Conservation (phyloP, 2,329 filamentous ascomycete genomes). For the Neopestalotiopsis rosae region DNA sequence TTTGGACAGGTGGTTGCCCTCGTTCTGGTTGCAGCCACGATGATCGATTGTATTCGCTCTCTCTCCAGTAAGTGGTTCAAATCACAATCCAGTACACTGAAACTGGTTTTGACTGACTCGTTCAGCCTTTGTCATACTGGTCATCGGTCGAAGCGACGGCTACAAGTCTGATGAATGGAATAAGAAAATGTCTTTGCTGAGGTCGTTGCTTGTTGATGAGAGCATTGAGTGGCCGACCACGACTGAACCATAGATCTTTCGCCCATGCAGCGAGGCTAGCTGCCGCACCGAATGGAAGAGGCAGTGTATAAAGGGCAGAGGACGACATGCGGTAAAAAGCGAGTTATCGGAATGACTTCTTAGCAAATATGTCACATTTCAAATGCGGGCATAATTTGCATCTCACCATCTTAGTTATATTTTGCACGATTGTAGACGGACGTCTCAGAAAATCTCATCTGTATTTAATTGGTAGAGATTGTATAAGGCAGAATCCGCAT, state of each 20-base stretch:
- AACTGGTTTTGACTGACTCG: background rate
- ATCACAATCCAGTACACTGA: background rate
- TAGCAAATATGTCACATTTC: no score
- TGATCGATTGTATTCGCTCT: background rate
- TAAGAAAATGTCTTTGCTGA: background rate
- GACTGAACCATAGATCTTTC: background rate
- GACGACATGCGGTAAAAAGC: no score
- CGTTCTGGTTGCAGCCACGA: background rate
- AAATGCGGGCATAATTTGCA: no score
- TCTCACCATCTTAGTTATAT: no score
- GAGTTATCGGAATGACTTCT: no score
- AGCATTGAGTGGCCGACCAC: background rate
- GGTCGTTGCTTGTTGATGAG: background rate
- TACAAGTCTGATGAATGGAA: background rate
- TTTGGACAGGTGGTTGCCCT: constrained; percentile 3
- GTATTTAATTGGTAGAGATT: no score
- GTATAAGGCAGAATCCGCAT: no score
- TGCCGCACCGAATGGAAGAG: no score
- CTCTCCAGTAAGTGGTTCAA: background rate
- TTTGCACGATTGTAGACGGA: no score
- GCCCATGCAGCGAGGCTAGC: background rate
- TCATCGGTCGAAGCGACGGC: background rate
- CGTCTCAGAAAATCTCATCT: no score
- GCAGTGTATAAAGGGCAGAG: no score
- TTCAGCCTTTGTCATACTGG: background rate